Evolutionary conservation across 2,329 filamentous ascomycete genomes (phyloP).

Genomic region (Claviceps quebecensis): DNA sequence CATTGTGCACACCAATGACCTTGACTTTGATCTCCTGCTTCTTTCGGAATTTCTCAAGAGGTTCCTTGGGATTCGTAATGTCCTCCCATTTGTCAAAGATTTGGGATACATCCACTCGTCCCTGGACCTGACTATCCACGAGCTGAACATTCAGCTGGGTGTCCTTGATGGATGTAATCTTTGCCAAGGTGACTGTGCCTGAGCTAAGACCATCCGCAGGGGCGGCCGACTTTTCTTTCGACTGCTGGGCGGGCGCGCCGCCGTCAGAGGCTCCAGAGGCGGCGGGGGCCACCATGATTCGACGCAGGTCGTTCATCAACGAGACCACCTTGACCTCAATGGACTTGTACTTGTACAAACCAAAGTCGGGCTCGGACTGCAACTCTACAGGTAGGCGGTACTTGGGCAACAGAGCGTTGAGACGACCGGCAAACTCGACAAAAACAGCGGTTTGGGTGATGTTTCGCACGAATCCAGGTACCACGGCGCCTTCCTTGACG

Average conservation of each 20-base stretch:
- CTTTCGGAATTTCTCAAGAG: slow-evolving; percentile 56
- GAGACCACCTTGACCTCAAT: slow-evolving; percentile 59
- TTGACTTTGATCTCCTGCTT: slow-evolving; percentile 61
- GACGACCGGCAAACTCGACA: slow-evolving; percentile 68
- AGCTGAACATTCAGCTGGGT: slow-evolving; percentile 88
- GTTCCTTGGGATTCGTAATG: slow-evolving; percentile 68
- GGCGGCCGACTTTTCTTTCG: slow-evolving; percentile 16
- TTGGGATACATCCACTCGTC: slow-evolving; percentile 86
- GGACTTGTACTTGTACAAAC: slow-evolving; percentile 62
- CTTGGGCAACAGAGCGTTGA: slow-evolving; percentile 70
- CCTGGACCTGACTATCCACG: slow-evolving; percentile 58
- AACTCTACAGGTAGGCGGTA: slow-evolving; percentile 60
- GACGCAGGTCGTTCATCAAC: slow-evolving; percentile 53
- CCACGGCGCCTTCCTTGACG: slow-evolving; percentile 50
- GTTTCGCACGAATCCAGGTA: slow-evolving; percentile 73
- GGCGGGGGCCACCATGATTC: slow-evolving; percentile 46
- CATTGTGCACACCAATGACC: slow-evolving; percentile 78
- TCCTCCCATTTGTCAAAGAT: slow-evolving; percentile 80
- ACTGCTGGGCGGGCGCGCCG: slow-evolving; percentile 26
- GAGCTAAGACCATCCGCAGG: slow-evolving; percentile 58
- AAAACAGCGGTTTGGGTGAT: slow-evolving; percentile 72
- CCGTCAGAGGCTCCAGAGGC: slow-evolving; percentile 34
- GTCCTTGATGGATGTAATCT: slow-evolving; percentile 69
- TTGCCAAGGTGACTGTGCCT: slow-evolving; percentile 62
- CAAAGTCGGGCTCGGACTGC: slow-evolving; percentile 57